These are phyloP conservation scores for Fusarium verrucosum DNA, from an alignment of 2,329 filamentous ascomycete species.

Conservation along the genomic window DNA sequence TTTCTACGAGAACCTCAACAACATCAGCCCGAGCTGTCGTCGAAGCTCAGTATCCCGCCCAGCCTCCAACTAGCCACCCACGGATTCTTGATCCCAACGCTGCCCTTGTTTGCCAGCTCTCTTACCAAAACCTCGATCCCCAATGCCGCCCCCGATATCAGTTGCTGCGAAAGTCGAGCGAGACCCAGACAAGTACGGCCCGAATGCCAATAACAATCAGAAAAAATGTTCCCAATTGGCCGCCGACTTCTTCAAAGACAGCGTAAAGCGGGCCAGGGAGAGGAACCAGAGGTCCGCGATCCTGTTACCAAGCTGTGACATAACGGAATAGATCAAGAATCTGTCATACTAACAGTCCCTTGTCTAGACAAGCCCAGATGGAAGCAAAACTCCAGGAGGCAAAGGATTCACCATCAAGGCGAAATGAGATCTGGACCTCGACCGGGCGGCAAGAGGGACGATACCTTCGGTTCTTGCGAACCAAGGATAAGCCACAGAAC, in stretches of 20 bases:
- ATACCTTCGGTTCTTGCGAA: constrained; percentile 92
- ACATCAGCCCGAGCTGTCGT: no score
- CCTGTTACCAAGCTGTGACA: no score
- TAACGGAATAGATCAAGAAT: no score
- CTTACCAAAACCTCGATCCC: no score
- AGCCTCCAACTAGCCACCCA: no score
- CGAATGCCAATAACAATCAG: constrained; percentile 73
- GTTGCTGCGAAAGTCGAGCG: no score
- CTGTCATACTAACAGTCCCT: no score
- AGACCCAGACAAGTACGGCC: constrained; percentile 81
- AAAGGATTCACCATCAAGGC: constrained; percentile 78
- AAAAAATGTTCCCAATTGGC: constrained; percentile 76
- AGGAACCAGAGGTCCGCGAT: constrained; percentile 97
- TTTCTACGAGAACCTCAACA: no score
- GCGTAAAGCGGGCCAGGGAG: constrained; percentile 93
- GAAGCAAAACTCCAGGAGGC: constrained; percentile 85
- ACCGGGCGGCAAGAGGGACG: constrained; percentile 89
- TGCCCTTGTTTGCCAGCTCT: no score
- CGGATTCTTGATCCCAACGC: no score
- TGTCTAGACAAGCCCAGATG: constrained; percentile 91
- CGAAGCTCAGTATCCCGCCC: no score
- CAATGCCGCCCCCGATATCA: no score
- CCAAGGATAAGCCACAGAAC: constrained; percentile 91
- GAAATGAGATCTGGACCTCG: constrained; percentile 84
- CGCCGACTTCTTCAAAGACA: constrained; percentile 97